Percentiles rank a stretch among this genome's conserved stretches.
These are phyloP conservation scores for Pseudocercospora eumusae DNA, from an alignment of 2,329 filamentous ascomycete species.

Conservation along the genomic window DNA sequence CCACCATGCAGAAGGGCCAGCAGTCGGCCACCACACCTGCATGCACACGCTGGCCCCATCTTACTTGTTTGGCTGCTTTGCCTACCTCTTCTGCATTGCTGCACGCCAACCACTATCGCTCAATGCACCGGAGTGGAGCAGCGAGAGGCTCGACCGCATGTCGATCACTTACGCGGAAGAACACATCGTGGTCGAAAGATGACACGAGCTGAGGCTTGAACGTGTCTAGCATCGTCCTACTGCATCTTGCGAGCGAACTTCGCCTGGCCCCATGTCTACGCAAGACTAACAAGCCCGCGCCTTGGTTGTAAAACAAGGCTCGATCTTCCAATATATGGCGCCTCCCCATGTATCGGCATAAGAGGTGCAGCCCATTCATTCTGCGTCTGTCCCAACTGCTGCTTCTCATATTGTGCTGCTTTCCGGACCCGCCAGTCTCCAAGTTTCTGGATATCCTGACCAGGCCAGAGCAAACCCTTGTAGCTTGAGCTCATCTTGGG, in stretches of 20 bases:
- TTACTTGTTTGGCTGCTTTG: background rate
- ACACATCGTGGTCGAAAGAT: no score
- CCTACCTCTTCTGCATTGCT: background rate
- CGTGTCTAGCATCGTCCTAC: background rate
- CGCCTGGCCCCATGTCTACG: background rate
- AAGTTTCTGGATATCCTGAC: background rate
- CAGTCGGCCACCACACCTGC: background rate
- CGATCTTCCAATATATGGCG: slow-evolving; percentile 2
- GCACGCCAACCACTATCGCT: background rate
- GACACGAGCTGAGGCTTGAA: slow-evolving; percentile 1
- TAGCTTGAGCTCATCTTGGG: background rate
- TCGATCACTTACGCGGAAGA: background rate
- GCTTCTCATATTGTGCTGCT: background rate
- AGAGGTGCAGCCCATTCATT: background rate
- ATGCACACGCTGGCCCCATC: background rate
- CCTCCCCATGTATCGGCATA: background rate
- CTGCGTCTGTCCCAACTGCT: background rate
- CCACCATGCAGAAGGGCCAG: background rate
- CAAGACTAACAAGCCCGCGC: background rate
- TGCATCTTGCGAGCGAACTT: background rate
- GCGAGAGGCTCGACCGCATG: background rate
- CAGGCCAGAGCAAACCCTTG: background rate
- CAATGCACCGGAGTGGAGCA: background rate
- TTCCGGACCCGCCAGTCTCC: background rate
- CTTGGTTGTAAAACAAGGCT: background rate